phyloP scores from a whole-genome alignment of 2,329 filamentous ascomycete genomes.

The Pestalotiopsis fici region DNA sequence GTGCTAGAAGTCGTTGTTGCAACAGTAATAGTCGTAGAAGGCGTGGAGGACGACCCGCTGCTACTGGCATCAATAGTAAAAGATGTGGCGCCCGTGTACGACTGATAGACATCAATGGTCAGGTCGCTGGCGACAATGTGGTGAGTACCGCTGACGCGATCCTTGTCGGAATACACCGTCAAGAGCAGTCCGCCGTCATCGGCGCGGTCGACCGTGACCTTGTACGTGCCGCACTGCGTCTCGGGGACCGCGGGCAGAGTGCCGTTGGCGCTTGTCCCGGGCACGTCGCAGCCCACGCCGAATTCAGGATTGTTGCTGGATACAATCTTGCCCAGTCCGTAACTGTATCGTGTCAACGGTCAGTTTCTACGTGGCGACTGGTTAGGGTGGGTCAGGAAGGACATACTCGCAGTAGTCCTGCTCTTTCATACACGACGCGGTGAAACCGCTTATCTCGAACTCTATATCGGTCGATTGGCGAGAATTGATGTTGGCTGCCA shows the following conservation, averaged over 20 bases:
- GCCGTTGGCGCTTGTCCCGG: slow-evolving; percentile 6
- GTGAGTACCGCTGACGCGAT: not conserved
- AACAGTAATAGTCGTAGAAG: not conserved
- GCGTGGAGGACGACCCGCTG: not conserved
- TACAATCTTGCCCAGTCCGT: not conserved
- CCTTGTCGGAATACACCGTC: not conserved
- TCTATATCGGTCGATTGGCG: not conserved
- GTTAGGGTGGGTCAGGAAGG: not conserved
- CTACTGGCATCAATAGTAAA: not conserved
- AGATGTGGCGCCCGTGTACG: not conserved
- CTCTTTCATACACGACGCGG: not conserved
- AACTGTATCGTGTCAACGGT: not conserved
- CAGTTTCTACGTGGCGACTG: too few species aligned
- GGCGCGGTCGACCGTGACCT: slow-evolving; percentile 11
- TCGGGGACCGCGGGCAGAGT: slow-evolving; percentile 12
- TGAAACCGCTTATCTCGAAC: slow-evolving; percentile 1
- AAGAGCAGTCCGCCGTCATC: slow-evolving; percentile 11
- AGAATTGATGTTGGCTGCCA: not conserved
- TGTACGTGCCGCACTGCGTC: slow-evolving; percentile 15
- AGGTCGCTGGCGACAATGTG: not conserved
- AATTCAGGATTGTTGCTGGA: not conserved
- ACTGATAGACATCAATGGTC: not conserved
- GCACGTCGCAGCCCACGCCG: not conserved
- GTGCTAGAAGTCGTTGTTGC: not conserved
- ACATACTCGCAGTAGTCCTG: slow-evolving; percentile 1